A percentile compares a stretch with the other conserved stretches of the same genome.
Conservation (phyloP, 768 basidiomycete species). For the Termitomyces sp. region DNA sequence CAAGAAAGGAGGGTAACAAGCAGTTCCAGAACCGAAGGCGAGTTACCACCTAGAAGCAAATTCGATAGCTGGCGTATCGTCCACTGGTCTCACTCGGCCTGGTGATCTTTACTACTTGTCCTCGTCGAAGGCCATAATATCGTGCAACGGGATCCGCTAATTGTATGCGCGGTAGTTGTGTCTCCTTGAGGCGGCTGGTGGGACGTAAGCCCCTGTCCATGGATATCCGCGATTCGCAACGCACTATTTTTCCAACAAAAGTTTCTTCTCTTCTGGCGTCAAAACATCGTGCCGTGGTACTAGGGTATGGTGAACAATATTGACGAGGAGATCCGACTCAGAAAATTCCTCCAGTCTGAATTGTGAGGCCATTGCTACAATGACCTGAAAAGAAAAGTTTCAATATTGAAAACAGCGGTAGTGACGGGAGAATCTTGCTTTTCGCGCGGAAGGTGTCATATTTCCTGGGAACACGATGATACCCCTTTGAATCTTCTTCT, state of each 20-base stretch:
- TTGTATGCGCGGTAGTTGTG: slow-evolving; percentile 96
- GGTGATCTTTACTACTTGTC: slow-evolving; percentile 98
- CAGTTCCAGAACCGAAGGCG: neutral
- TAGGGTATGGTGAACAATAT: slow-evolving; percentile 94
- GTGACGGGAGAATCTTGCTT: slow-evolving; percentile 47
- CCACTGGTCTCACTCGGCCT: slow-evolving; percentile 96
- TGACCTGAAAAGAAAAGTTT: slow-evolving; percentile 55
- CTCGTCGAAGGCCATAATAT: slow-evolving; percentile 93
- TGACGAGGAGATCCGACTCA: slow-evolving; percentile 93
- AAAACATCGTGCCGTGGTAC: slow-evolving; percentile 93
- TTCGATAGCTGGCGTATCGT: slow-evolving; percentile 88
- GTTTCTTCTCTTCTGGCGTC: slow-evolving; percentile 79
- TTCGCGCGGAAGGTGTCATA: slow-evolving; percentile 96
- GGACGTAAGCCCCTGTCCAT: slow-evolving; percentile 15
- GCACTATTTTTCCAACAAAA: slow-evolving; percentile 89
- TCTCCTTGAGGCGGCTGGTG: slow-evolving; percentile 90
- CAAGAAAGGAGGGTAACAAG: slow-evolving; percentile 12
- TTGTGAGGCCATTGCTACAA: slow-evolving; percentile 82
- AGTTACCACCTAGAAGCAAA: slow-evolving; percentile 61
- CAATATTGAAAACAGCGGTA: slow-evolving; percentile 11
- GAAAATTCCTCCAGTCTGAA: slow-evolving; percentile 95
- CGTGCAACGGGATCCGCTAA: slow-evolving; percentile 96
- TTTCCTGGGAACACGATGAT: slow-evolving; percentile 95
- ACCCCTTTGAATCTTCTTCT: slow-evolving; percentile 85
- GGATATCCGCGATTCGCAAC: slow-evolving; percentile 31